phyloP scores from a whole-genome alignment of 2,329 filamentous ascomycete species.

The Aaosphaeria pasadenensis region DNA sequence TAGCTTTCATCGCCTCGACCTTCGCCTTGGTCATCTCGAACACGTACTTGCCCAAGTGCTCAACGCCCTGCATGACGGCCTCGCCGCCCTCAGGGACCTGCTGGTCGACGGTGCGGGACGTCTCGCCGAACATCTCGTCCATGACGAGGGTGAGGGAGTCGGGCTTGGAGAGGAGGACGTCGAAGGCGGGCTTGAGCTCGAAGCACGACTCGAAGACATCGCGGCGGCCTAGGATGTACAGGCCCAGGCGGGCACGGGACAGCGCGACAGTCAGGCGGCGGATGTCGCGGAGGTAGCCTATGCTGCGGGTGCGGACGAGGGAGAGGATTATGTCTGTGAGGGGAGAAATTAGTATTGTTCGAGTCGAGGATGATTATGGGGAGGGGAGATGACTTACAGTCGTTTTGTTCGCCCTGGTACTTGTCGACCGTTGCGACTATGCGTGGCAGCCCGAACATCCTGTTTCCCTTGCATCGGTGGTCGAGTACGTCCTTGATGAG shows the following conservation, averaged over 20 bases:
- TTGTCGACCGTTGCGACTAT: conserved; percentile 95
- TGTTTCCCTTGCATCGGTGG: conserved; percentile 78
- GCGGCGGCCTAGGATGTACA: conserved; percentile 88
- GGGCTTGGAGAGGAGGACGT: conserved; percentile 70
- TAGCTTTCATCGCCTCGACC: conserved; percentile 55
- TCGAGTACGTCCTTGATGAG: conserved; percentile 82
- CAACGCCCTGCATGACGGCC: conserved; percentile 81
- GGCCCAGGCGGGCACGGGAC: conserved; percentile 83
- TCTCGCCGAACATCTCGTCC: conserved; percentile 76
- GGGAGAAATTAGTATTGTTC: neutral
- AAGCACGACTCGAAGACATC: conserved; percentile 85
- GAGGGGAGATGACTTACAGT: conserved; percentile 66
- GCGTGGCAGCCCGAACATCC: conserved; percentile 83
- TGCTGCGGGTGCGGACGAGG: conserved; percentile 80
- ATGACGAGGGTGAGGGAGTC: conserved; percentile 79
- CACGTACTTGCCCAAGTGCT: conserved; percentile 94
- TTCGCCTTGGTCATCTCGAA: conserved; percentile 88
- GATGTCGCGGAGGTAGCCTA: conserved; percentile 91
- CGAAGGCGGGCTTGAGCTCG: conserved; percentile 84
- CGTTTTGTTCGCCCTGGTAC: conserved; percentile 98
- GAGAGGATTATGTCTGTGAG: conserved; percentile 87
- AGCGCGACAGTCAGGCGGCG: conserved; percentile 91
- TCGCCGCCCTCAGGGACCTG: conserved; percentile 46
- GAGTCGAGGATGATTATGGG: conserved; percentile 6
- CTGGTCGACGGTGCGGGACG: conserved; percentile 52